Evolutionary conservation across 176 grass and related monocot species (phyloP).

Genomic region (Phyllostachys edulis): DNA sequence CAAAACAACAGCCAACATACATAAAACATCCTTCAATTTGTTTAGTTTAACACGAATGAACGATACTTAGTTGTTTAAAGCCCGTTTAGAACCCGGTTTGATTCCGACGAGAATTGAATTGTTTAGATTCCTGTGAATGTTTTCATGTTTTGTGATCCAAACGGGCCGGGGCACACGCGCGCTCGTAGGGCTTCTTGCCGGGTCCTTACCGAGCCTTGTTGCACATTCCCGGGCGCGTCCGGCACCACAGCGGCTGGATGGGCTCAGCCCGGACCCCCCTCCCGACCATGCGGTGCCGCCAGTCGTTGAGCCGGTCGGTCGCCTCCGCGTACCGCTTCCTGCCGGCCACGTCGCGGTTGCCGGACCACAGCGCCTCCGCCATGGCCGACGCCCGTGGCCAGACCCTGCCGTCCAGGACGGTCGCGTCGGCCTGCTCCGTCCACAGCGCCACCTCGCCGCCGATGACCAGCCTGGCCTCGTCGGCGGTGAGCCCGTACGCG

Average conservation of each 20-base stretch:
- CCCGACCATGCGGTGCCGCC: conserved; percentile 76
- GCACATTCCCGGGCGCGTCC: conserved; percentile 71
- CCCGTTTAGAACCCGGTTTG: too few species aligned
- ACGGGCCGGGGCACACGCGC: too few species aligned
- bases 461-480: conserved; percentile 61
- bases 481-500: conserved; percentile 54
- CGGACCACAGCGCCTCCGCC: conserved; percentile 84
- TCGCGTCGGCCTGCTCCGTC: conserved; percentile 72
- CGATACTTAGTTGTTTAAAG: not conserved
- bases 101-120: too few species aligned
- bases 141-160: too few species aligned
- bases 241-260: conserved; percentile 90
- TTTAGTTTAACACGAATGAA: not conserved
- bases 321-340: conserved; percentile 70
- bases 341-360: conserved; percentile 65
- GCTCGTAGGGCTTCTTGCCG: not conserved
- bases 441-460: conserved; percentile 93
- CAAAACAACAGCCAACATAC: not conserved
- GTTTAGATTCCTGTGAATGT: too few species aligned
- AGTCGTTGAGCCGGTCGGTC: conserved; percentile 80
- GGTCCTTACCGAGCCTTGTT: conserved; percentile 48
- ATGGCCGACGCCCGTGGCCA: conserved; percentile 78
- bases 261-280: conserved; percentile 77
- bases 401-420: conserved; percentile 61
- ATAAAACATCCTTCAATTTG: not conserved